Percentiles rank a stretch among this genome's conserved stretches.
These are phyloP conservation scores for Syzygium oleosum DNA, from an alignment of 345 rosid genomes.

Conservation along the genomic window DNA sequence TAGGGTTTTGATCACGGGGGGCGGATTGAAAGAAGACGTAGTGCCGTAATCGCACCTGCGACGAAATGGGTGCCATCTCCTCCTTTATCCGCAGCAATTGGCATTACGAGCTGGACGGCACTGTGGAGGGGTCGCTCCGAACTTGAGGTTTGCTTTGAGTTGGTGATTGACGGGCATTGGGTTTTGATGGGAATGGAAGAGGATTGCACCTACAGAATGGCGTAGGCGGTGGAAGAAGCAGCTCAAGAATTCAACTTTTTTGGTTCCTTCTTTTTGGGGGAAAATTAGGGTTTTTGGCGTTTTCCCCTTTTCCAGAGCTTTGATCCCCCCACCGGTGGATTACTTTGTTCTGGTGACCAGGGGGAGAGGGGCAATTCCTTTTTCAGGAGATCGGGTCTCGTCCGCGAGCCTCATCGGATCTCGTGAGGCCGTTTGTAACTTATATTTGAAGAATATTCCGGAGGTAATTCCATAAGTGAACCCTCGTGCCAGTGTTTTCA, in stretches of 20 bases:
- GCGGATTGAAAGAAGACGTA: not conserved
- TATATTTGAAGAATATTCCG: not conserved
- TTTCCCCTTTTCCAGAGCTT: conserved; percentile 1
- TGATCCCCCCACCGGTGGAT: not conserved
- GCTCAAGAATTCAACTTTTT: not conserved
- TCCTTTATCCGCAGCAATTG: not conserved
- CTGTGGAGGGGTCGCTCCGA: not conserved
- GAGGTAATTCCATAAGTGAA: conserved; percentile 17
- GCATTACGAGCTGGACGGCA: not conserved
- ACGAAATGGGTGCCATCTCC: conserved; percentile 7
- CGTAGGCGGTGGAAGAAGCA: conserved; percentile 2
- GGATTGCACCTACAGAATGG: conserved; percentile 22
- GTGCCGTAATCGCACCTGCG: conserved; percentile 4
- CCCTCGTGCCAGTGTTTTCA: conserved; percentile 2
- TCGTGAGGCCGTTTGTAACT: not conserved
- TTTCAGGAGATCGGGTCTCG: not conserved
- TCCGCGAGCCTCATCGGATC: not conserved
- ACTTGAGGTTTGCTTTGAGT: conserved; percentile 9
- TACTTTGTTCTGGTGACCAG: not conserved
- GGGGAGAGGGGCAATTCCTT: conserved; percentile 11
- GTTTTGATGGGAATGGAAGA: conserved; percentile 31
- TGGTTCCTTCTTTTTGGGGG: conserved; percentile 1
- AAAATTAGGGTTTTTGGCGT: conserved; percentile 4
- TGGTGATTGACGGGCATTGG: conserved; percentile 8
- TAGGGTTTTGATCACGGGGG: conserved; percentile 4